Percentiles rank a stretch among this genome's conserved stretches.
phyloP scores from a whole-genome alignment of 169 alveolate genomes.

The Eimeria praecox region DNA sequence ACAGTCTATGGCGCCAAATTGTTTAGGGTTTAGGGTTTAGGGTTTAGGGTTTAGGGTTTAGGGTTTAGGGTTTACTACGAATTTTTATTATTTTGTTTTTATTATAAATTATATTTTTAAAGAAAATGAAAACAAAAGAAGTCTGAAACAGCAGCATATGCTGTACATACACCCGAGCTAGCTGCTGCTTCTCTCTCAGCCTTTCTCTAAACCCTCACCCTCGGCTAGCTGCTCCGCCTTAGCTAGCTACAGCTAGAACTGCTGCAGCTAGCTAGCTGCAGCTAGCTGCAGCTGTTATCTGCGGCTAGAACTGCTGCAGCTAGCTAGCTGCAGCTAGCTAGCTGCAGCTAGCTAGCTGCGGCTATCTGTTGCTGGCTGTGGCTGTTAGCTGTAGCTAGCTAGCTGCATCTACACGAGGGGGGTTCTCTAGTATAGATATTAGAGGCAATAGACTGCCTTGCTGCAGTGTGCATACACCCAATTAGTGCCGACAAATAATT shows the following conservation, averaged over 20 bases:
- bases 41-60: slow-evolving; percentile 8
- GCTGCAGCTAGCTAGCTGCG: not conserved
- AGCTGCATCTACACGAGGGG: not conserved
- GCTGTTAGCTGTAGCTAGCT: too few relatives aligned
- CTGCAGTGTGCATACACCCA: not conserved
- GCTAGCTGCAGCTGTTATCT: too few relatives aligned
- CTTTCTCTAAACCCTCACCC: not conserved
- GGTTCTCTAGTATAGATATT: too few relatives aligned
- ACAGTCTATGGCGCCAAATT: slow-evolving; percentile 12
- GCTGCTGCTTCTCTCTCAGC: not conserved
- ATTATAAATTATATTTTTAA: too few relatives aligned
- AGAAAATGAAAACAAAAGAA: too few relatives aligned
- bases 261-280: not conserved
- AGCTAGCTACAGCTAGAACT: too few relatives aligned
- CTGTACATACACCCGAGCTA: not conserved
- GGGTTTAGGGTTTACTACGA: not conserved
- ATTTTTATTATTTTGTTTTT: too few relatives aligned
- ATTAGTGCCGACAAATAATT: too few relatives aligned
- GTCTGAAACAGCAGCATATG: not conserved
- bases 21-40: slow-evolving; percentile 29
- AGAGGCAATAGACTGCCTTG: not conserved
- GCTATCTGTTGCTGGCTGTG: too few relatives aligned
- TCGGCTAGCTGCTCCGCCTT: too few relatives aligned
- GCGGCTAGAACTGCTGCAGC: too few relatives aligned
- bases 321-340: not conserved